These are phyloP conservation scores for Tubosaeta sp. DNA, from an alignment of 768 basidiomycete genomes.

Conservation along the genomic window DNA sequence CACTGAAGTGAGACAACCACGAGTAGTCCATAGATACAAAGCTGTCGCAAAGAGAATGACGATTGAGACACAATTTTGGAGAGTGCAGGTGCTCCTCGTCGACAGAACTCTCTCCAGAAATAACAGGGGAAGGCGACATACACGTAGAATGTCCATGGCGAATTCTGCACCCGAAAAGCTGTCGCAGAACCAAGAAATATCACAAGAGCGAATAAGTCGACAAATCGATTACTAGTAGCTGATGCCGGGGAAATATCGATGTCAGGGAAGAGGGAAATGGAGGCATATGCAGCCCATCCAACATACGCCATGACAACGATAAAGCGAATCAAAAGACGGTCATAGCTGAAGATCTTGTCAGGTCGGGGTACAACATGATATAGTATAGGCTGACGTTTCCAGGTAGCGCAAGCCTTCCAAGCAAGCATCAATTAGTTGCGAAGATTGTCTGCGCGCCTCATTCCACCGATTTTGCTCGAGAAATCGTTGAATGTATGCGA, in stretches of 20 bases:
- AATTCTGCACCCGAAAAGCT: slow-evolving; percentile 57
- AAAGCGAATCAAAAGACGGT: slow-evolving; percentile 62
- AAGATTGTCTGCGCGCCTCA: slow-evolving; percentile 46
- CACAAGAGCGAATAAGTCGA: slow-evolving; percentile 27
- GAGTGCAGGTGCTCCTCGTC: slow-evolving; percentile 20
- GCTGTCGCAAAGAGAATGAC: slow-evolving; percentile 18
- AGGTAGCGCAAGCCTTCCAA: slow-evolving; percentile 70
- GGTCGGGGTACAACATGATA: not conserved
- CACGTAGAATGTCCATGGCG: slow-evolving; percentile 69
- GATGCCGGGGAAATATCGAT: slow-evolving; percentile 16
- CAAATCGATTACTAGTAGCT: not conserved
- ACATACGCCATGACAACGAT: slow-evolving; percentile 71
- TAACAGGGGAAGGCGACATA: slow-evolving; percentile 73
- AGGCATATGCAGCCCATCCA: slow-evolving; percentile 73
- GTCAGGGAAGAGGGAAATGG: slow-evolving; percentile 52
- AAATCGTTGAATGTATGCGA: slow-evolving; percentile 43
- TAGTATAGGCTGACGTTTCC: slow-evolving; percentile 46
- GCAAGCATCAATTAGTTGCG: slow-evolving; percentile 47
- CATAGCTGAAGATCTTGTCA: slow-evolving; percentile 45
- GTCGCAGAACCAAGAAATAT: slow-evolving; percentile 37
- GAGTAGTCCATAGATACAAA: slow-evolving; percentile 28
- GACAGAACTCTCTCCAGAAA: slow-evolving; percentile 64
- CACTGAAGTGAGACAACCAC: slow-evolving; percentile 48
- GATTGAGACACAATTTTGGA: slow-evolving; percentile 13
- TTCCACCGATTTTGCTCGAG: slow-evolving; percentile 43